Conservation (phyloP, 2,329 filamentous ascomycete species). For the Colletotrichum sp. region DNA sequence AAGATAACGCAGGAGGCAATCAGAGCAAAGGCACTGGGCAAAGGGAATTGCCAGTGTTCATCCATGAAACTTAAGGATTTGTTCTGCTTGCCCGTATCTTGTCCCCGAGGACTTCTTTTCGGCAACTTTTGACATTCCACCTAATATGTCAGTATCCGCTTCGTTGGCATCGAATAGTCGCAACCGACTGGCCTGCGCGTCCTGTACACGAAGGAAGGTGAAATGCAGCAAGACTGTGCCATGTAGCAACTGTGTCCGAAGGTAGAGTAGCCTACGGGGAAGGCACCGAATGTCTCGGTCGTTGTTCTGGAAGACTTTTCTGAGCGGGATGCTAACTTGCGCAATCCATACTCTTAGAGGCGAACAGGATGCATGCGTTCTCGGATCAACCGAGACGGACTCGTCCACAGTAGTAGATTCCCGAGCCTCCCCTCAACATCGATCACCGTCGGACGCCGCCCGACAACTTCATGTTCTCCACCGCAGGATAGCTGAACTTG, state of each 20-base stretch:
- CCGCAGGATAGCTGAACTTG: background rate
- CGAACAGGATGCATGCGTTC: background rate
- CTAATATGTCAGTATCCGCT: background rate
- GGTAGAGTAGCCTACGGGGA: background rate
- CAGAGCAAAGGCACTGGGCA: background rate
- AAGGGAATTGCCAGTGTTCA: background rate
- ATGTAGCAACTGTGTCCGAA: constrained; percentile 27
- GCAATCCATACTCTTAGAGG: background rate
- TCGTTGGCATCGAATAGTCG: background rate
- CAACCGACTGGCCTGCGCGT: constrained; percentile 20
- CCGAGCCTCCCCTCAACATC: background rate
- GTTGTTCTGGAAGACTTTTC: background rate
- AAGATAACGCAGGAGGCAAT: background rate
- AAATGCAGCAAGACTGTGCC: constrained; percentile 28
- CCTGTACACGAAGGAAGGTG: constrained; percentile 28
- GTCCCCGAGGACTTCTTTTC: background rate
- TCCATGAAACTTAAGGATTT: background rate
- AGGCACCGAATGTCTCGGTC: background rate
- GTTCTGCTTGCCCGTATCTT: background rate
- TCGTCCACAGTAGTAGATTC: background rate
- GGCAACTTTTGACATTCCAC: background rate
- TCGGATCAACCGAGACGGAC: background rate
- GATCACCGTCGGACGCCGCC: background rate
- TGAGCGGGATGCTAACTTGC: background rate
- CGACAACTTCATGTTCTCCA: background rate